Base-by-base conservation (phyloP, 768 basidiomycete genomes). In the Tricholoma bakamatsutake region DNA sequence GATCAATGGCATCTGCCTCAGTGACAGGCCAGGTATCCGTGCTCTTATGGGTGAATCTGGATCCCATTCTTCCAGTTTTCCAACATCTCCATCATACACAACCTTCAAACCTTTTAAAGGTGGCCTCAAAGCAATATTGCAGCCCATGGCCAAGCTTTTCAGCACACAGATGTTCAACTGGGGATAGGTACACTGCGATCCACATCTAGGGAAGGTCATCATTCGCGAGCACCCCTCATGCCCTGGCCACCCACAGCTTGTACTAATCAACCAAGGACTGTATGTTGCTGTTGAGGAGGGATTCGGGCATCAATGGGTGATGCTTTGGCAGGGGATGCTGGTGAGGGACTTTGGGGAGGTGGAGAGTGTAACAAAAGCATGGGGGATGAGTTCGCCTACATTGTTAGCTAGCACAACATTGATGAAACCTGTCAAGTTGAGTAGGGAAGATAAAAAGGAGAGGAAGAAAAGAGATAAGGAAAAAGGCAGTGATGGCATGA, bases 221-320 rank as follows among this genome's bases (percentile, higher is more conserved):
- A 81, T 87, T 62, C 89, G 80, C 7, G 82, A 81, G 1, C 70
- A 82, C 24, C 83, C 84, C 17, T 64, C 64, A 13, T 61, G 72
- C 17, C 78, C 76, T 0, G 62, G 60, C 7, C 62, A 67, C 5
- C 77, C 83, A 2, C 85, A 89, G 62, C 75, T 93, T 58, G 88
- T 97, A 30, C 76, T 97, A 11, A 82, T 98, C 62, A 94, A 98
- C 66, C 95, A 98, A 66, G 95, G 95, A 1, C 73, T 98, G 10
- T 97, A 96, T 65, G 89, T 95, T 37, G 74, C 75, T 7, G 79
- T 93, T 3, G 69, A 81, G 13, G 80, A 85, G 15, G 67, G 74
- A 1, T 93, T 97, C 67, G 79, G 82, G 58, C 71, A 77, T 31
- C 82, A 95, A 54, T 96, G 94, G 75, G 86, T 88, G 15, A 71